Base-by-base conservation (phyloP, 2,329 filamentous ascomycete species). In the Curvularia lunata region DNA sequence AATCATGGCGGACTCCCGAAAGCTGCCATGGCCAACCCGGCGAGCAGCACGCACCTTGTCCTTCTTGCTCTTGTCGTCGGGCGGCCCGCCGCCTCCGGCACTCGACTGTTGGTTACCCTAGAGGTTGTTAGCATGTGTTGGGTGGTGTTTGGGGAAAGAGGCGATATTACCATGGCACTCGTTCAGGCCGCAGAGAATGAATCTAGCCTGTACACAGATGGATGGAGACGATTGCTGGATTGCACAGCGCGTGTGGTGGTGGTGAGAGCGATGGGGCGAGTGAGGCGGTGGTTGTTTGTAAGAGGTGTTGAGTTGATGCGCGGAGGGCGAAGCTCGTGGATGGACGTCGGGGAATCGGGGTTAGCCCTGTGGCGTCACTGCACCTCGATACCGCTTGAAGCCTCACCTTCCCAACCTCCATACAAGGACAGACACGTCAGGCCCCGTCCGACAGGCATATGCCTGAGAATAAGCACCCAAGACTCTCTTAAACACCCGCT, bases 1-100 rank as follows among this genome's bases (percentile, higher is more conserved):
- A 46, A 47, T 41, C 41, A 56, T 42, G 23, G 49, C 54, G 16
- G 50, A 37, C 49, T 48, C 21, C 23, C 42, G 34, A 23, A 38
- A 43, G 42, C 41, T 48, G 34, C 37, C 42, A 48, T 10, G 18
- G n/a, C 28, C 21, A 30, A 19, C 19, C 12, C 2, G 7, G 13
- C 32, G 23, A 32, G 9, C 52, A 50, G n/a, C 32, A 59, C 68
- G 21, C 68, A 80, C 78, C 77, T 83, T 83, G 52, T 80, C 94
- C 87, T 98, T 98, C 86, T 98, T 97, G 74, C 96, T 93, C 82
- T 89, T 90, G 65, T 89, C 89, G 75, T 94, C 91, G 60, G 82
- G 83, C 63, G 82, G 83, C 53, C 84, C 86, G 55, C 85, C 84
- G 55, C 85, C 84, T 71, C 91, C 92, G 82, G 96, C 90, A 75